Base-by-base conservation (phyloP, 2,329 filamentous ascomycete species). In the Chaetomium globosum region DNA sequence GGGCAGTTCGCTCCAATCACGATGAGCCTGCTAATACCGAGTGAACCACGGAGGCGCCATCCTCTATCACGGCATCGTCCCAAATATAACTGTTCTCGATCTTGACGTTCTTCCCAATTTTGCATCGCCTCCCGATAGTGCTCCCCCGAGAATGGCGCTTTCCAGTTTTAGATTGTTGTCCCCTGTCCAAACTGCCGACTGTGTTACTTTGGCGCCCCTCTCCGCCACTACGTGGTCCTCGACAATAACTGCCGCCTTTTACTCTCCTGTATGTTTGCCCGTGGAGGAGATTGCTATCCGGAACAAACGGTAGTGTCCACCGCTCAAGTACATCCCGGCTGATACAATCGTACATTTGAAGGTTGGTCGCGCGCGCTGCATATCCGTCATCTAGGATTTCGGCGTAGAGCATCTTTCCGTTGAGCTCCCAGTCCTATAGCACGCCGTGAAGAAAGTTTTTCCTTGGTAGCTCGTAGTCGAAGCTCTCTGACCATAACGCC, bases 321-420 rank as follows among this genome's bases (percentile, higher is more conserved):
- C 93, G 85, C 56, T 87, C 87, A 16, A 96, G 82, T n/a, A 97
- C 85, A 74, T 98, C 94, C 73, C 87, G 89, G 76, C 88, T 93
- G 61, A 99, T 87, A 33, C 93, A 87, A 73, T 97, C 92, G 79
- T 98, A 99, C 74, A 93, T 89, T 73, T 91, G 90, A 28, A 98
- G 82, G 73, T 93, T 96, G 74, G 87, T 89, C 13, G 92, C 93
- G 69, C 95, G 85, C 1, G 93, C 93, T 1, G 92, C 91, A 74
- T 98, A 99, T 65, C 92, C 87, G 59, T 93, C 86, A 43, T 87
- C 85, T 53, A 96, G 82, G 69, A 98, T 89, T 72, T 98, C 90
- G 2, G 92, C 90, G 75, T 97, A 93, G 60, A 99, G 92, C n/a
- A 92, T 93, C 80, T 98, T 97, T 65, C 93, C 93, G 76, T 98